A percentile compares a stretch with the other conserved stretches of the same genome.
Conservation (phyloP, 208 protist genomes). For the Porcisia deanei region DNA sequence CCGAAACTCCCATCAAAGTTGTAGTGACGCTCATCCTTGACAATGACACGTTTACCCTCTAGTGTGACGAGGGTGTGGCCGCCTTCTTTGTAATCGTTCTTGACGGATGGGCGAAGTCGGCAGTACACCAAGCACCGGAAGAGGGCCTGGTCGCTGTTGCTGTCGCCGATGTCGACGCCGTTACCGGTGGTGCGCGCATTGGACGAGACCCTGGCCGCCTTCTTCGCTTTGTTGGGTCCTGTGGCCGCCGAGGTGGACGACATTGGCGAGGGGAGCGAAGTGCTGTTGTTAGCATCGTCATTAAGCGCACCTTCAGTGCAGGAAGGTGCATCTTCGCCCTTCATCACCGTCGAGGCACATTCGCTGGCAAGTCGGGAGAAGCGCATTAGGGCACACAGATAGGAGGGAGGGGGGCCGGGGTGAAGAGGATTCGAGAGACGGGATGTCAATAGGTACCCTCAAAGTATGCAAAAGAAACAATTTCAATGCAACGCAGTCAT, state of each 20-base stretch:
- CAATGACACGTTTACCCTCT: slow-evolving; percentile 53
- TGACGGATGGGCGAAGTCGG: slow-evolving; percentile 69
- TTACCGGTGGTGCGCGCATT: neutral
- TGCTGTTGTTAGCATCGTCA: slow-evolving; percentile 7
- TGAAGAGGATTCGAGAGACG: no score
- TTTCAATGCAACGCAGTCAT: no score
- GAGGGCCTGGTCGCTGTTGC: slow-evolving; percentile 20
- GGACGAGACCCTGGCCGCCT: slow-evolving; percentile 13
- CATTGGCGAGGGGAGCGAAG: slow-evolving; percentile 13
- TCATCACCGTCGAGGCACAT: neutral
- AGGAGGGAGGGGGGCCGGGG: neutral
- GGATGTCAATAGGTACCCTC: no score
- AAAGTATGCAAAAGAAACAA: no score
- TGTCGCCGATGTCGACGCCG: neutral
- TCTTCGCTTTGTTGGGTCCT: slow-evolving; percentile 9
- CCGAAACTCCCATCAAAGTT: slow-evolving; percentile 87
- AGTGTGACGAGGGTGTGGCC: slow-evolving; percentile 57
- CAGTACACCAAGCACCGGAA: slow-evolving; percentile 85
- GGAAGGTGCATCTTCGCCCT: slow-evolving; percentile 1
- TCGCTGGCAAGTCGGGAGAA: neutral
- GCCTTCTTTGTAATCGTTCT: slow-evolving; percentile 70
- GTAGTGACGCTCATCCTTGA: slow-evolving; percentile 86
- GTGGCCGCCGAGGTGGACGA: neutral
- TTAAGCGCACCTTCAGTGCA: neutral
- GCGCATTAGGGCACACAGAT: neutral